phyloP scores from a whole-genome alignment of 495 filamentous ascomycete species.

The Articulospora tetracladia region DNA sequence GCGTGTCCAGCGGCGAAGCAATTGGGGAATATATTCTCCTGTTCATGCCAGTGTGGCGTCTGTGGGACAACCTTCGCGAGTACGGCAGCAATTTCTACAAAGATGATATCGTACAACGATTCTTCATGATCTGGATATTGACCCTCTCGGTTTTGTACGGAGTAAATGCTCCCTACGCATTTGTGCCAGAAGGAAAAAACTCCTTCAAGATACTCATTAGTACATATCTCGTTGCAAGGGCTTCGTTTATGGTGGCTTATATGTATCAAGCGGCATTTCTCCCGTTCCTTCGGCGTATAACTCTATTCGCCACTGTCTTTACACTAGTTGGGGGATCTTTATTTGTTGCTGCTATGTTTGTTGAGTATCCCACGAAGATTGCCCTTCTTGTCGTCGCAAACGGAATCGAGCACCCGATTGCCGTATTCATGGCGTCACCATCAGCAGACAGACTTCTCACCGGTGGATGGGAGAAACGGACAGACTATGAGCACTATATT shows the following conservation, averaged over 20 bases:
- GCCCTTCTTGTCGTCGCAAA: slow-evolving; percentile 11
- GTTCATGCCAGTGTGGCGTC: slow-evolving; percentile 22
- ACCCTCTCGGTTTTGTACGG: slow-evolving; percentile 19
- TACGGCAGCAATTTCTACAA: slow-evolving; percentile 17
- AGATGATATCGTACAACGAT: slow-evolving; percentile 16
- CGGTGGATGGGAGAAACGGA: slow-evolving; percentile 10
- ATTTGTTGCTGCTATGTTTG: slow-evolving; percentile 18
- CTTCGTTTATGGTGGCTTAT: slow-evolving; percentile 12
- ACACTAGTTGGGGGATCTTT: neutral
- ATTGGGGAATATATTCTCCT: slow-evolving; percentile 17
- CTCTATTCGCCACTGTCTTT: neutral
- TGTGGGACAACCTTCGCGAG: slow-evolving; percentile 19
- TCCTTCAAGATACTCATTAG: slow-evolving; percentile 16
- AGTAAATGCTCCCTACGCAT: slow-evolving; percentile 21
- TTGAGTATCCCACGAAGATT: slow-evolving; percentile 10
- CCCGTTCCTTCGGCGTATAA: slow-evolving; percentile 7
- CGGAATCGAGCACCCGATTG: slow-evolving; percentile 13
- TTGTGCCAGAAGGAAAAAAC: neutral
- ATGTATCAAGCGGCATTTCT: slow-evolving; percentile 7
- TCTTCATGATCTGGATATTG: slow-evolving; percentile 21
- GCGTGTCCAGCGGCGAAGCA: slow-evolving; percentile 3
- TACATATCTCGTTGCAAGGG: slow-evolving; percentile 11
- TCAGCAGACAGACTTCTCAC: slow-evolving; percentile 5
- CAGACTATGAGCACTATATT: slow-evolving; percentile 11
- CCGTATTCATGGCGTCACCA: slow-evolving; percentile 11